Evolutionary conservation across 228 moss, liverwort and hornwort genomes (phyloP), one percentile per base, ranked within the genome.

Genomic region (Sphagnum fallax): DNA sequence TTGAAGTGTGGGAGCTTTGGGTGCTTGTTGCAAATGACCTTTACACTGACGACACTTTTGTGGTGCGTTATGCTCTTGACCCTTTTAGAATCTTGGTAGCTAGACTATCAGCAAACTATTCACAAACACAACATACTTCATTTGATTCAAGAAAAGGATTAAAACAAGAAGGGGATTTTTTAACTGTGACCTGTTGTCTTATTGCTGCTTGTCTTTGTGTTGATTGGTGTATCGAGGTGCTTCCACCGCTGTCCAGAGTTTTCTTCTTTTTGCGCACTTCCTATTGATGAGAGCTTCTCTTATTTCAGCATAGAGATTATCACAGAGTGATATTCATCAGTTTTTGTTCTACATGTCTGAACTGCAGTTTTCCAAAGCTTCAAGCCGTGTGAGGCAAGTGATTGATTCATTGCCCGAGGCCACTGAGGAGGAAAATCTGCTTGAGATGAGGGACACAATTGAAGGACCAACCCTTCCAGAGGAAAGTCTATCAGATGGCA

Each of bases 1-100:
- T 97, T 69, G 82, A 78, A 70, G 86, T 91, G 49, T 97, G 97
- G 93, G 91, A 93, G 72, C 62, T 97, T 57, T 93, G 97, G 97
- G 84, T 91, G 70, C 74, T 89, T 68, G 48, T 90, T 65, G 85
- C 76, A 57, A 97, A 93, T 63, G 91, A 91, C 68, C 89, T 97
- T 69, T 69, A 84, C 63, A 93, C 91, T 4, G 97, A 97, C 64
- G 97, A 97, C 66, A 91, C 93, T 47, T 97, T 87, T 51, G 90
- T 91, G 81, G 93, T 97, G 66, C 10, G 87, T 74, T 52, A 15
- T 60, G 60, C 1, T 13, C 32, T 32, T 32, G 32, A 2, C 32
- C 32, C 32, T 32, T 32, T 32, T 32, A 32, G 32, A 32, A 32
- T 32, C 32, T 60, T 11, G 59, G 59, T 60, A 11, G 15, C 11